Evolutionary conservation across 495 filamentous ascomycete species (phyloP), one percentile per base, ranked within the genome.

Genomic region (Lichina pygmaea): DNA sequence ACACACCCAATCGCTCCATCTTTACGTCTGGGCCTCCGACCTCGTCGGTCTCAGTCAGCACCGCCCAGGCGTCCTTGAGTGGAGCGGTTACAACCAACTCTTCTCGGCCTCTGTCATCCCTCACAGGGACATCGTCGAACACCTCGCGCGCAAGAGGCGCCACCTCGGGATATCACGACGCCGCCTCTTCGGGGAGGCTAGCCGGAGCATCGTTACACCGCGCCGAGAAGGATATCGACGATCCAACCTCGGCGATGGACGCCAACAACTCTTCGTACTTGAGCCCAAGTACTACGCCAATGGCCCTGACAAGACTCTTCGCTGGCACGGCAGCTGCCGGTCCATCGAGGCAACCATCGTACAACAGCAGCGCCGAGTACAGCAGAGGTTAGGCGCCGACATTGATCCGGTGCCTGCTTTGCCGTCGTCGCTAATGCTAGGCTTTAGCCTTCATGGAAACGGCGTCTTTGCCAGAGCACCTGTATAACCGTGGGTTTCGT

Each of bases 401-500:
- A 4, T 7, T 48, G 40, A 11, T 45, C 41, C 15, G 34, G 40
- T 12, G 16, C 13, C 46, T 36, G 46, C 13, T 46, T 41, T 46
- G 2, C 17, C 6, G 3, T 46, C 12, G 10, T 5, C n/a, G 42
- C 42, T 44, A 24, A 24, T 4, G 24, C 24, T 24, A 24, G 38
- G n/a, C 17, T 44, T 12, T 48, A 48, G 46, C 48, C 7, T 43
- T 47, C 45, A 38, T 57, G 6, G 64, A 68, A 39, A 53, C 58
- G 16, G 58, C 65, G 10, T 61, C 65, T 34, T 57, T 74, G 24
- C 66, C 68, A 3, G 60, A 65, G 24, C 72, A 74, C 51, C 58
- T 74, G 33, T 72, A 70, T 53, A 66, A 57, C 17, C 64, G 70
- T n/a, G 70, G 70, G 10, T 59, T 74, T 42, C 48, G 68, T 24